These are phyloP conservation scores for Saturnispora serradocipensis DNA, from an alignment of 805 yeast species.

Conservation along the genomic window DNA sequence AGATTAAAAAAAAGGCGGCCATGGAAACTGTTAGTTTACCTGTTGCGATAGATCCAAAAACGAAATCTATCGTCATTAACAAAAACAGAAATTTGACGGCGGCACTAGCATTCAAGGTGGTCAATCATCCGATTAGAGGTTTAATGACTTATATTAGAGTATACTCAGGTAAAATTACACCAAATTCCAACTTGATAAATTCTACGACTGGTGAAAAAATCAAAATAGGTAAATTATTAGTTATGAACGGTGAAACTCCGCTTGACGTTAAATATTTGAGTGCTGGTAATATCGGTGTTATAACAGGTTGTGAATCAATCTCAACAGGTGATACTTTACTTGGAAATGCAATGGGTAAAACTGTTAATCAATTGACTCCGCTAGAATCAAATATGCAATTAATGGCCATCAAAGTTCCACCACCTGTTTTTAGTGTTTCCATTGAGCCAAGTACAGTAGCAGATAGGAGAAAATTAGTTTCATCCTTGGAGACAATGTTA, in stretches of 20 bases:
- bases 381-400: slow-evolving; percentile 42
- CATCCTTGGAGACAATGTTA: slow-evolving; percentile 54
- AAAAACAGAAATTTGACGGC: slow-evolving; percentile 53
- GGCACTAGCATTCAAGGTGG: slow-evolving; percentile 86
- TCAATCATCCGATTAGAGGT: slow-evolving; percentile 77
- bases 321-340: slow-evolving; percentile 88
- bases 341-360: slow-evolving; percentile 46
- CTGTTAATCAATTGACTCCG: slow-evolving; percentile 18
- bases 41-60: slow-evolving; percentile 30
- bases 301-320: slow-evolving; percentile 63
- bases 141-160: slow-evolving; percentile 80
- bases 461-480: slow-evolving; percentile 65
- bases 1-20: slow-evolving; percentile 13
- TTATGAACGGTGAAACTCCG: slow-evolving; percentile 86
- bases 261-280: slow-evolving; percentile 54
- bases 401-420: slow-evolving; percentile 77
- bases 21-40: slow-evolving; percentile 17
- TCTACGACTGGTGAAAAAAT: slow-evolving; percentile 62
- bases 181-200: slow-evolving; percentile 55
- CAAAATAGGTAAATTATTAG: slow-evolving; percentile 55
- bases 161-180: slow-evolving; percentile 67
- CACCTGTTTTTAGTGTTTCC: slow-evolving; percentile 83
- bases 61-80: slow-evolving; percentile 46
- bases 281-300: slow-evolving; percentile 87
- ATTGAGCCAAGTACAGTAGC: slow-evolving; percentile 79